phyloP scores from a whole-genome alignment of 1,284 basidiomycete genomes.

The Meira miltonrushii region DNA sequence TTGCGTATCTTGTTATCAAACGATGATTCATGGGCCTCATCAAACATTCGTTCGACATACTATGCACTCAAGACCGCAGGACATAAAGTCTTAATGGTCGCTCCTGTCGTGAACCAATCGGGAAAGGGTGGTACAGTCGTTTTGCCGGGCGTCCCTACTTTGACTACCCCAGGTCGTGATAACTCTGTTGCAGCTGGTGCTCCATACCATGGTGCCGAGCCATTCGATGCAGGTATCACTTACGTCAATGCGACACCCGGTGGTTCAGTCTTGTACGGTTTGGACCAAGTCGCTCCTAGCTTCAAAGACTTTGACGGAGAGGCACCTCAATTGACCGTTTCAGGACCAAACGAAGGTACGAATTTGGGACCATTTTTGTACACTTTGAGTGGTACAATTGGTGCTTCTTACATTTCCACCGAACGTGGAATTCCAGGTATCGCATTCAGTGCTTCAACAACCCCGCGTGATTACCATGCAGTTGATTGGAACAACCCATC shows the following conservation, averaged over 20 bases:
- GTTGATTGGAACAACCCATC: constrained; percentile 27
- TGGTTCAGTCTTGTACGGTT: constrained; percentile 26
- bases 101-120: constrained; percentile 33
- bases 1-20: constrained; percentile 44
- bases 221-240: constrained; percentile 22
- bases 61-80: constrained; percentile 39
- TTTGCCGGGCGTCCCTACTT: constrained; percentile 29
- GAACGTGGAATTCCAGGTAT: constrained; percentile 34
- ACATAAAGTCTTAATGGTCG: constrained; percentile 29
- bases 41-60: constrained; percentile 37
- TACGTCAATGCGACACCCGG: constrained; percentile 41
- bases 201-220: constrained; percentile 25
- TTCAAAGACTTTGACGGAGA: constrained; percentile 23
- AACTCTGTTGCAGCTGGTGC: constrained; percentile 24
- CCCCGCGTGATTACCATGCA: constrained; percentile 21
- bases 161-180: constrained; percentile 29
- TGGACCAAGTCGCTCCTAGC: constrained; percentile 26
- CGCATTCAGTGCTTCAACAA: constrained; percentile 36
- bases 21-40: constrained; percentile 32
- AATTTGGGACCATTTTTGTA: constrained; percentile 30
- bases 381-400: constrained; percentile 43
- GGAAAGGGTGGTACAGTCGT: constrained; percentile 44
- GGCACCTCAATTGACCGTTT: constrained; percentile 25
- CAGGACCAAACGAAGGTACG: constrained; percentile 28
- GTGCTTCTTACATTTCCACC: constrained; percentile 32